These are phyloP conservation scores for Magnusiomyces magnusii DNA, from an alignment of 1,139 yeast species.

Conservation along the genomic window DNA sequence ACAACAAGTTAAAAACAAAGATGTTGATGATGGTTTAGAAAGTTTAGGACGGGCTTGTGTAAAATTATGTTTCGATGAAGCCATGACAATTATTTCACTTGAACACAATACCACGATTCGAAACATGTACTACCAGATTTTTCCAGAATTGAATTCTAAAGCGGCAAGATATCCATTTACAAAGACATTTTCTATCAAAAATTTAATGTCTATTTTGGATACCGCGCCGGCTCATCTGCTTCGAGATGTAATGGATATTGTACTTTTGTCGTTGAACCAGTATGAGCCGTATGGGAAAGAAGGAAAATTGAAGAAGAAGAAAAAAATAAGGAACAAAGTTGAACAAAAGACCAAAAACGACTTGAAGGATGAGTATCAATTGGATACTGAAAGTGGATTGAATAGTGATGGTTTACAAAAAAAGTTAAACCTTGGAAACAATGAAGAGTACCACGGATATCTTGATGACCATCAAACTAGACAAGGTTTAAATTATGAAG, in stretches of 20 bases:
- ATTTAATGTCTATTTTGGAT: conserved; percentile 6
- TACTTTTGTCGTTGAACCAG: neutral
- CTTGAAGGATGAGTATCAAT: too few species aligned
- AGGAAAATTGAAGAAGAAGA: neutral
- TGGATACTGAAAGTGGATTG: too few species aligned
- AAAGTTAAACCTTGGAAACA: too few species aligned
- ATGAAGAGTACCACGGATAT: too few species aligned
- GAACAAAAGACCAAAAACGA: neutral
- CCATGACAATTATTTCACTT: conserved; percentile 10
- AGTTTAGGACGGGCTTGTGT: neutral
- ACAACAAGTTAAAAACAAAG: too few species aligned
- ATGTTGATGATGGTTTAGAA: too few species aligned
- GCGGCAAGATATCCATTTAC: conserved; percentile 14
- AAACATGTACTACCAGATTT: conserved; percentile 14
- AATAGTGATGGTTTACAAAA: too few species aligned
- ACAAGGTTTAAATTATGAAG: too few species aligned
- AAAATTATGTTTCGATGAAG: neutral
- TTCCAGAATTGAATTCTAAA: conserved; percentile 13
- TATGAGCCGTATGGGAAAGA: neutral
- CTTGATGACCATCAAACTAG: too few species aligned
- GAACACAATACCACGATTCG: conserved; percentile 17
- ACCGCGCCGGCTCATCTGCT: neutral
- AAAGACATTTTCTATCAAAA: conserved; percentile 11
- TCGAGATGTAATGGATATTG: neutral
- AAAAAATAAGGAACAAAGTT: neutral